Percentiles rank a stretch among this genome's conserved stretches.
Conservation (phyloP, 208 protist genomes). For the Leptomonas pyrrhocoris region DNA sequence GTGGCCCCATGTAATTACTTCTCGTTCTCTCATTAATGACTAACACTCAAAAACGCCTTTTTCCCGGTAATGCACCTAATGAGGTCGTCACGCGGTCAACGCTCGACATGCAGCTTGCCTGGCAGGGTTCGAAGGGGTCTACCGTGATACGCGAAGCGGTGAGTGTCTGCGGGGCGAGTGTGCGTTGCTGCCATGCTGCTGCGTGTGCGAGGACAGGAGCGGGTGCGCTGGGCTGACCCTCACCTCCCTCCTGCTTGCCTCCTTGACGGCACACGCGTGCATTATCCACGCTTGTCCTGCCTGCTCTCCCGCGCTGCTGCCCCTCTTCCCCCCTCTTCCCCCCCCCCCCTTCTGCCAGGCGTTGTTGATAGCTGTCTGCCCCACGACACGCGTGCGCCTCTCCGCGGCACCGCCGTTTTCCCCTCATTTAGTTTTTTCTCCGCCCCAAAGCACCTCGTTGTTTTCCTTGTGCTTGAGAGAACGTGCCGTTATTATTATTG, state of each 20-base stretch:
- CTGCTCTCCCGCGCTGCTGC: constrained; percentile 1
- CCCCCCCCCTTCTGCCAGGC: background rate
- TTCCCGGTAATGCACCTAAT: constrained; percentile 5
- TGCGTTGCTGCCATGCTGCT: constrained; percentile 18
- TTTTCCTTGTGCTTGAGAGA: too few relatives aligned
- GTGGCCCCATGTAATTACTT: background rate
- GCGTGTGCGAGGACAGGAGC: background rate
- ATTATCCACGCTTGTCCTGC: constrained; percentile 8
- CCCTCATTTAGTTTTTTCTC: too few relatives aligned
- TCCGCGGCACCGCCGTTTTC: too few relatives aligned
- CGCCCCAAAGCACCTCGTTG: too few relatives aligned
- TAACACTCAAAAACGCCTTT: constrained; percentile 25
- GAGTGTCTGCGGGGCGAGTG: background rate
- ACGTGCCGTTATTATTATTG: too few relatives aligned
- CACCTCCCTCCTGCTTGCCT: background rate
- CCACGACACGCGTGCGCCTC: background rate
- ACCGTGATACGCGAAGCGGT: constrained; percentile 3
- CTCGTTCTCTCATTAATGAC: too few relatives aligned
- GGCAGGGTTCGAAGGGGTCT: background rate
- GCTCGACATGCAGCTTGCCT: background rate
- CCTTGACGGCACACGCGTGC: constrained; percentile 2
- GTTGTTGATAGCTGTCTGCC: background rate
- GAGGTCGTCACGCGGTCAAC: background rate
- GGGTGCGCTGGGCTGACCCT: background rate
- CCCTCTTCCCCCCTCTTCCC: background rate